Conservation (phyloP, 768 basidiomycete species). For the Mycena leptocephala region DNA sequence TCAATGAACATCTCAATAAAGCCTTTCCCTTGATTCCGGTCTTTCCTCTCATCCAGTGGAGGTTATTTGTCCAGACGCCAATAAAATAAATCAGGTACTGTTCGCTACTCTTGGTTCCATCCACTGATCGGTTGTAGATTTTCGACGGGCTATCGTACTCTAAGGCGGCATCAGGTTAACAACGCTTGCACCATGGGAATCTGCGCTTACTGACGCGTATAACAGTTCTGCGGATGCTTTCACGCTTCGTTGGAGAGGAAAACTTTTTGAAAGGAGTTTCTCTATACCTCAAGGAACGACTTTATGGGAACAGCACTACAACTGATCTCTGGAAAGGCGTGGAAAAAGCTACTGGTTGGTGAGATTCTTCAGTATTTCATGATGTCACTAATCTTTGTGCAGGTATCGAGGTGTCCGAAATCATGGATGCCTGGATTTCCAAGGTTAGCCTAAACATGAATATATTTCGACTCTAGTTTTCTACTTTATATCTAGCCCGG, state of each 20-base stretch:
- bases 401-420: slow-evolving; percentile 69
- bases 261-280: slow-evolving; percentile 79
- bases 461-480: neutral
- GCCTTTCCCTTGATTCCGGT: slow-evolving; percentile 78
- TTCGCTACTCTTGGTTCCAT: neutral
- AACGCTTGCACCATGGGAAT: neutral
- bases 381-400: slow-evolving; percentile 18
- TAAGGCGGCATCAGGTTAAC: slow-evolving; percentile 68
- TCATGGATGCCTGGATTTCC: slow-evolving; percentile 83
- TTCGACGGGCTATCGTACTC: slow-evolving; percentile 80
- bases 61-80: slow-evolving; percentile 75
- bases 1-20: slow-evolving; percentile 67
- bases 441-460: slow-evolving; percentile 53
- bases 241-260: slow-evolving; percentile 77
- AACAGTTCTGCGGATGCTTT: slow-evolving; percentile 79
- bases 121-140: slow-evolving; percentile 51
- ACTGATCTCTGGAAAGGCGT: slow-evolving; percentile 81
- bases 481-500: slow-evolving; percentile 63
- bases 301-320: slow-evolving; percentile 78
- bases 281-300: slow-evolving; percentile 78
- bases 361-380: neutral
- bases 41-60: slow-evolving; percentile 82
- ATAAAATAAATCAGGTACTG: slow-evolving; percentile 68
- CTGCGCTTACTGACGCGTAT: neutral
- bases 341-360: slow-evolving; percentile 65